Evolutionary conservation across 73 alveolate species (phyloP).

Genomic region (Uronychia binucleata): DNA sequence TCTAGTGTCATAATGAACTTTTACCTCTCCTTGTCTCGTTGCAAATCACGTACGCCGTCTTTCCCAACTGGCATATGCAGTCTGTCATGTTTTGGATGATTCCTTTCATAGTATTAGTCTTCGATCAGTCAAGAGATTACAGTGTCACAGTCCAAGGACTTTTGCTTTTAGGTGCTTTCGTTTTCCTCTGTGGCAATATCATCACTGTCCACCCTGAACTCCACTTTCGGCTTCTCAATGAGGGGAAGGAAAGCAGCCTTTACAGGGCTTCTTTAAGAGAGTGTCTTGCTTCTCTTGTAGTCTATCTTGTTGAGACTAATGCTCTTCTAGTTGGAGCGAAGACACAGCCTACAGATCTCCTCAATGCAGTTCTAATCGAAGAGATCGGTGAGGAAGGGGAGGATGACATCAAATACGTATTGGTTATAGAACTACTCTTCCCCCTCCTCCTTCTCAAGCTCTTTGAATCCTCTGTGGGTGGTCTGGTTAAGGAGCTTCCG

Average conservation of each 20-base stretch:
- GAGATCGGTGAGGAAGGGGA: constrained; percentile 9
- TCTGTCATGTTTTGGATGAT: neutral
- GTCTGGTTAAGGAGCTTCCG: neutral
- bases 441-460: neutral
- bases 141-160: too few species aligned
- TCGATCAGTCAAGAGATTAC: too few species aligned
- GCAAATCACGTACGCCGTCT: neutral
- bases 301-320: too few species aligned
- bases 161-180: too few species aligned
- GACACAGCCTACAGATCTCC: neutral
- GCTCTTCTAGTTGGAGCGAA: too few species aligned
- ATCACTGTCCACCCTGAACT: too few species aligned
- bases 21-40: neutral
- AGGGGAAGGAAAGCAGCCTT: too few species aligned
- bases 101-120: neutral
- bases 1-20: neutral
- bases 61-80: neutral
- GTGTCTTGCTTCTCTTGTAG: too few species aligned
- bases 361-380: neutral
- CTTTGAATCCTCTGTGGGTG: neutral
- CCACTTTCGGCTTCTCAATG: too few species aligned
- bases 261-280: too few species aligned
- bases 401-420: constrained; percentile 3
- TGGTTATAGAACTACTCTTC: neutral
- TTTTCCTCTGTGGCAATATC: too few species aligned